Conservation (phyloP, 345 rosid genomes). For the Citrus hindsii region DNA sequence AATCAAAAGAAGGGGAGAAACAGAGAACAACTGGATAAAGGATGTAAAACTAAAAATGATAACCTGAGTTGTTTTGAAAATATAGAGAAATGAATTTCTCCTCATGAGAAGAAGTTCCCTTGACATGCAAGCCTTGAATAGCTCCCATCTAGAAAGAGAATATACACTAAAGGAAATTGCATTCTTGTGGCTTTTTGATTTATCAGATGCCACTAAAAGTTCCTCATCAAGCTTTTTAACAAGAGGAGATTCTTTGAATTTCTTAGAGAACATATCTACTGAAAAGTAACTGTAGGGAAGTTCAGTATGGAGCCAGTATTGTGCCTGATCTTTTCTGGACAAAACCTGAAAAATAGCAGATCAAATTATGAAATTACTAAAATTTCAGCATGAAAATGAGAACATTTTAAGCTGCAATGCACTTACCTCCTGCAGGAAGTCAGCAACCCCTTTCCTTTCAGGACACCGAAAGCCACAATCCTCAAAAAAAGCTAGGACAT, state of each 20-base stretch:
- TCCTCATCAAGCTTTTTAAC: not conserved
- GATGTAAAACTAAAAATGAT: not conserved
- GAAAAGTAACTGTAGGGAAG: not conserved
- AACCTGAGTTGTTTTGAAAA: not conserved
- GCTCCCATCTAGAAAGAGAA: slow-evolving; percentile 1
- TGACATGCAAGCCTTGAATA: not conserved
- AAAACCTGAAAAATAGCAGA: not conserved
- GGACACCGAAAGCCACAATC: slow-evolving; percentile 47
- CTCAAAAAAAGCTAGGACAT: slow-evolving; percentile 37
- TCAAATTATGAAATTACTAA: not conserved
- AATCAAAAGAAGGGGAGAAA: too few relatives aligned
- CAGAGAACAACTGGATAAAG: too few relatives aligned
- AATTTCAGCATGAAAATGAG: not conserved
- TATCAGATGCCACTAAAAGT: not conserved
- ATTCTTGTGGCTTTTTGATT: slow-evolving; percentile 3
- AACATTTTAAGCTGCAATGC: not conserved
- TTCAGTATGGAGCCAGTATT: not conserved
- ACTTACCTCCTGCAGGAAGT: slow-evolving; percentile 48
- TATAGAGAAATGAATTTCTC: slow-evolving; percentile 7
- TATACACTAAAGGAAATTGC: not conserved
- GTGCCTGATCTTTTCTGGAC: not conserved
- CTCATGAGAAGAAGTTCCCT: slow-evolving; percentile 10
- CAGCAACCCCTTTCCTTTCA: slow-evolving; percentile 43
- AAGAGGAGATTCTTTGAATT: not conserved
- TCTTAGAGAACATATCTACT: not conserved